Base-by-base conservation (phyloP, 179 eudicot species). In the Amaranthus tricolor region DNA sequence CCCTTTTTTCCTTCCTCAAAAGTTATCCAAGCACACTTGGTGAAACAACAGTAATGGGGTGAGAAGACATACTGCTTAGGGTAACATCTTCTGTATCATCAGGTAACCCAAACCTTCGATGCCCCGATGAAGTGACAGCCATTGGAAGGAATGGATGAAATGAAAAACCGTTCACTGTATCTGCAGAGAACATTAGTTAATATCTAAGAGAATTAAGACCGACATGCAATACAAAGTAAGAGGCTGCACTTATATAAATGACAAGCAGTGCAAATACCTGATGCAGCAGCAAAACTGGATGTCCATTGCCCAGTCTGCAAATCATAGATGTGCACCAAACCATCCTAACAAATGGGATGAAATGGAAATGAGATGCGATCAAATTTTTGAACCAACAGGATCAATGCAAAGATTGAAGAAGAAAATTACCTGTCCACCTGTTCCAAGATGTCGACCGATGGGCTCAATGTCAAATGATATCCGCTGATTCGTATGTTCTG, bases 241-340 rank as follows among this genome's bases (percentile, higher is more conserved):
- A 47, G 31, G 24, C 43, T 12, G 21, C 10, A 15, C n/a, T 16
- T 5, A 55, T 6, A 49, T 68, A 12, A 48, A 51, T 50, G 44
- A 47, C 14, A 16, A 65, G 5, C 55, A 68, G 53, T 57, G 60
- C 45, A 52, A 51, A 24, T 81, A 96, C 99, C 99, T 79, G 83
- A 84, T 77, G 99, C 97, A 72, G 98, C 98, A 81, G 89, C 88
- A 77, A 91, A 93, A 85, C 96, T 96, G 54, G 96, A 89, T 67
- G 82, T 85, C 99, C 99, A 96, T 80, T 91, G 90, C 79, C 99
- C 98, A 19, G 96, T 96, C 79, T 93, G 97, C 74, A 96, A 90
- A 84, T 90, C 92, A 79, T 96, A 96, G 53, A 96, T 82, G 82
- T 96, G 98, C 71, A 96, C 97, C 68, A 86, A 52, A 69, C 99